Evolutionary conservation across 2,329 filamentous ascomycete genomes (phyloP), one percentile per base, ranked within the genome.

Genomic region (Aureobasidium subglaciale): DNA sequence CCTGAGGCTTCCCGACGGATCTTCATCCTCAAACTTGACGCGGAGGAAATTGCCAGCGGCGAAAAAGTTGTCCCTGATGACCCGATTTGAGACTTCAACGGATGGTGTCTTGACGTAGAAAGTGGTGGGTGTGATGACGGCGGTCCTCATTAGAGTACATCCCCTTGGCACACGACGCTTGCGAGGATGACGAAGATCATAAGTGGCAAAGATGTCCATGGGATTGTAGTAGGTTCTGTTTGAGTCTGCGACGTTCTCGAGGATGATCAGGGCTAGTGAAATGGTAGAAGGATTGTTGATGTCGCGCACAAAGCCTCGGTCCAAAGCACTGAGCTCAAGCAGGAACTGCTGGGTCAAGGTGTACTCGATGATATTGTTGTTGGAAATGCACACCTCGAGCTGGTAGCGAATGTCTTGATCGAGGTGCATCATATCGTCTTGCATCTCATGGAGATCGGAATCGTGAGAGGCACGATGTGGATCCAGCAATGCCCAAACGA

Each of bases 321-420:
- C 74, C 16, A 87, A 71, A 0, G 72, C 63, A 2, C 73, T 67
- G 4, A 97, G 76, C 38, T 72, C 78, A 25, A 76, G 67, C 2
- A 95, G 71, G 61, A 97, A 97, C 2, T 82, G 77, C 1, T 70
- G 67, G 1, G 75, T 78, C 41, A 97, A 79, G 43, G 80, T 87
- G 65, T 89, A 82, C 67, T 96, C 92, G 53, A 85, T 86, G 11
- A 99, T 72, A 22, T 83, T 76, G 0, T 85, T 84, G 25, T 86
- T 82, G 0, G 91, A 95, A n/a, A 97, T 78, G 66, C 92, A 97
- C 0, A 90, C 91, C 68, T 99, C 92, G 0, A 99, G 79, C 67
- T 96, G 90, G 65, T 97, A 99, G 15, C 89, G 81, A 1, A 96
- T 81, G 1, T 83, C 73, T 59, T 90, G 96, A 0, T 73, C 59